Conservation (phyloP, 2,329 filamentous ascomycete genomes). For the Emergomyces africanus region DNA sequence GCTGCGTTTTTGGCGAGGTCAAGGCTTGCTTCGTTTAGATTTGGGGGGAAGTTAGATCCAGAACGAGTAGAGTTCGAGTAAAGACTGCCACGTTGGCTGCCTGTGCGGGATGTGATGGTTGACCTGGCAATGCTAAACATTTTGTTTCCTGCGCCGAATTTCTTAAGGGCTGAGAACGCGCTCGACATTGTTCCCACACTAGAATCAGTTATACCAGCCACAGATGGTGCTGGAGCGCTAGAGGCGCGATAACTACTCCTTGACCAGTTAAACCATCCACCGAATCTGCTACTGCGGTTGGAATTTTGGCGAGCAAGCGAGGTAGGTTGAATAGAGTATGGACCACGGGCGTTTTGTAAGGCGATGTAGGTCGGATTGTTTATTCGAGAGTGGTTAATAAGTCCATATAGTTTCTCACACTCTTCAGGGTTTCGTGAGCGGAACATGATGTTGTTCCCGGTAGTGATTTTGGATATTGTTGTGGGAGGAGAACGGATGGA, state of each 20-base stretch:
- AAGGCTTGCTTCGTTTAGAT: conserved; percentile 41
- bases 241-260: conserved; percentile 46
- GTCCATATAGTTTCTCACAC: conserved; percentile 67
- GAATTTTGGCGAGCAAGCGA: conserved; percentile 38
- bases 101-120: conserved; percentile 49
- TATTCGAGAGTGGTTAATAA: conserved; percentile 79
- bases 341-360: conserved; percentile 56
- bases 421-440: conserved; percentile 64
- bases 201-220: conserved; percentile 55
- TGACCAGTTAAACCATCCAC: conserved; percentile 36
- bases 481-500: conserved; percentile 83
- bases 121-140: conserved; percentile 76
- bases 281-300: conserved; percentile 25
- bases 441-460: conserved; percentile 77
- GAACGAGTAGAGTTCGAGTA: conserved; percentile 46
- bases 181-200: conserved; percentile 65
- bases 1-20: conserved; percentile 40
- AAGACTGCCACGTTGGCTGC: conserved; percentile 41
- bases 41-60: conserved; percentile 37
- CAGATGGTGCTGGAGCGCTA: conserved; percentile 41
- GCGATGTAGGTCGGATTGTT: conserved; percentile 85
- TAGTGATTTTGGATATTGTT: conserved; percentile 54
- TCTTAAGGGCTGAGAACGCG: conserved; percentile 64
- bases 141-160: conserved; percentile 58
- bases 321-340: conserved; percentile 44